phyloP scores from a whole-genome alignment of 306 rosid genomes.

The Corylus heterophylla region DNA sequence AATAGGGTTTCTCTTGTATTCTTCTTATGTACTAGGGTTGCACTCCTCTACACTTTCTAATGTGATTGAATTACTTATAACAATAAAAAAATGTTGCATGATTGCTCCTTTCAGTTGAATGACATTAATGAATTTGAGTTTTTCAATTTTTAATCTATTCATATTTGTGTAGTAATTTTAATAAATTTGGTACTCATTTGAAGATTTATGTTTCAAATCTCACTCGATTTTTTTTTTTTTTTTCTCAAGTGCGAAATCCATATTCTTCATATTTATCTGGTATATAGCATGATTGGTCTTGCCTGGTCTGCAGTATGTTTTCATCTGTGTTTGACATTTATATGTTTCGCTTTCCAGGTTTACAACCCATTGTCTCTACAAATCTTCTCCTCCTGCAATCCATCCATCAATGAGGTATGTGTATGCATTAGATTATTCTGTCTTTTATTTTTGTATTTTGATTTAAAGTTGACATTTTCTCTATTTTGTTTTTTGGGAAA shows the following conservation, averaged over 20 bases:
- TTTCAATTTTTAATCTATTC: neutral
- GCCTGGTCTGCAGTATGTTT: neutral
- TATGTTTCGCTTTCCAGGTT: neutral
- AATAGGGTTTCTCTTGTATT: no score
- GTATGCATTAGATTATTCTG: neutral
- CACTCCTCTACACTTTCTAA: no score
- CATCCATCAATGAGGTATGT: neutral
- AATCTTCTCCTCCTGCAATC: neutral
- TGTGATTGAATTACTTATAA: no score
- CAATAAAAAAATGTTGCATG: neutral
- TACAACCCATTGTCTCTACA: neutral
- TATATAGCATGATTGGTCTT: neutral
- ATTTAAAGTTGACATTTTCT: neutral
- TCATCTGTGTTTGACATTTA: neutral
- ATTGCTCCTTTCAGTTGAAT: neutral
- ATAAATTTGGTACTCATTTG: neutral
- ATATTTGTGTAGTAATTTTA: neutral
- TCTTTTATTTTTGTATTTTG: neutral
- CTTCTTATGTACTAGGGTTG: no score
- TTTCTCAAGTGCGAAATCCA: no score
- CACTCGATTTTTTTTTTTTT: no score
- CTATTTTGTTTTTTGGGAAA: no score
- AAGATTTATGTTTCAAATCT: neutral
- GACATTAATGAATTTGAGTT: neutral
- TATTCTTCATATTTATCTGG: no score